Base-by-base conservation (phyloP, 805 yeast species). In the Alloascoidea hylecoeti region DNA sequence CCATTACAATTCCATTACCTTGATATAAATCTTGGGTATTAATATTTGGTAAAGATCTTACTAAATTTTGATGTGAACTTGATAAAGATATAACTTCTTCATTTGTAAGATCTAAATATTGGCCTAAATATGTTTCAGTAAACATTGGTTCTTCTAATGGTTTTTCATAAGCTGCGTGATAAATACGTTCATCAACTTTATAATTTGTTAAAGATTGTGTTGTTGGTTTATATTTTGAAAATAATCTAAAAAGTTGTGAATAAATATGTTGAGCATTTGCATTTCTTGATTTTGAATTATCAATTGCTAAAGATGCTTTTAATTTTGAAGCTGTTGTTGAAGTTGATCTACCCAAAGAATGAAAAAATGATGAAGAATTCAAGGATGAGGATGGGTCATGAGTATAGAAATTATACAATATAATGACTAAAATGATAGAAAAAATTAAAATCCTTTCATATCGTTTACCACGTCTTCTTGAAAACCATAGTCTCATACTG, bases 1-100 rank as follows among this genome's bases (percentile, higher is more conserved):
- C 86, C 48, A 65, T 75, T 17, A 72, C 89, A 15, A 75, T 65
- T 5, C 78, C 83, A 33, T 64, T 55, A 3, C 72, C 66, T 2
- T 53, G 49, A 48, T 70, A 73, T 6, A 72, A 44, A 3, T 59
- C 54, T 35, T 61, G 30, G 9, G 30, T n/a, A 23, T 23, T 23
- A 23, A 23, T 23, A n/a, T 23, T 9, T 9, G 30, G 30, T 9
- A 23, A n/a, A n/a, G 30, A 23, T n/a, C n/a, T n/a, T 23, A 23
- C 30, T 9, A 23, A n/a, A n/a, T n/a, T n/a, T 9, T 9, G 13
- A 23, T 23, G 30, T n/a, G 30, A 23, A 9, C n/a, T n/a, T 23
- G 9, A n/a, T n/a, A 23, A 23, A n/a, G 30, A 23, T 9, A n/a
- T n/a, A 9, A 23, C 30, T 23, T 23, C 30, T 23, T 23, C n/a